Evolutionary conservation across 2,329 filamentous ascomycete genomes (phyloP), one percentile per base, ranked within the genome.

Genomic region (Penicillium sp.): DNA sequence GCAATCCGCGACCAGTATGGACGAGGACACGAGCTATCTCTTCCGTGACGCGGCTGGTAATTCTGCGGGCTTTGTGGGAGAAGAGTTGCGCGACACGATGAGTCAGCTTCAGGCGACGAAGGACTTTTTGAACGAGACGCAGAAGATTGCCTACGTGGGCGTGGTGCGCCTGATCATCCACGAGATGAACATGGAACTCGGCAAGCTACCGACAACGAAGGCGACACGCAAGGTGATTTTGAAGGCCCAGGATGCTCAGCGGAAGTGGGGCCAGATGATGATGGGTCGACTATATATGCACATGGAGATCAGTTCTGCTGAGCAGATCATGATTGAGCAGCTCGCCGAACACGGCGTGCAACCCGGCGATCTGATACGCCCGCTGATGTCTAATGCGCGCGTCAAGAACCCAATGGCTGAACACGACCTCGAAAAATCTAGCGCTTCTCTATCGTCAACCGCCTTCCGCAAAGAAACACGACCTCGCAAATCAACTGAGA

Each of bases 251-350:
- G 93, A 96, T 67, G 81, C 84, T 33, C 85, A 88, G 73, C 86
- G 86, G 68, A 96, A 96, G 86, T 98, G 91, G 91, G 84, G 87
- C 48, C 93, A 98, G 67, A 94, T 94, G 73, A 95, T 95, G 79
- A 98, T 98, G 90, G 83, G 96, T 51, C 83, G 91, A 25, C 68
- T 98, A 9, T 98, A 97, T 67, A 76, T 82, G 9, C 93, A 98
- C 69, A 98, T 98, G 93, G 93, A 98, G 51, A 94, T 98, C 61
- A 90, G 84, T 62, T 76, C 85, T 32, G 68, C 70, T 49, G 93
- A 98, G 70, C 93, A 98, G 73, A 77, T 98, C 67, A 98, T 98
- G 93, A 96, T 98, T 57, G 93, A 98, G 72, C 93, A 98, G 69
- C 76, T 98, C 49, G 85, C 88, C 9, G 87, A 93, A 49, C 93